Percentiles rank a stretch among this genome's conserved stretches.
Evolutionary conservation across 345 rosid genomes (phyloP).

Genomic region (Rhizophora mangle): DNA sequence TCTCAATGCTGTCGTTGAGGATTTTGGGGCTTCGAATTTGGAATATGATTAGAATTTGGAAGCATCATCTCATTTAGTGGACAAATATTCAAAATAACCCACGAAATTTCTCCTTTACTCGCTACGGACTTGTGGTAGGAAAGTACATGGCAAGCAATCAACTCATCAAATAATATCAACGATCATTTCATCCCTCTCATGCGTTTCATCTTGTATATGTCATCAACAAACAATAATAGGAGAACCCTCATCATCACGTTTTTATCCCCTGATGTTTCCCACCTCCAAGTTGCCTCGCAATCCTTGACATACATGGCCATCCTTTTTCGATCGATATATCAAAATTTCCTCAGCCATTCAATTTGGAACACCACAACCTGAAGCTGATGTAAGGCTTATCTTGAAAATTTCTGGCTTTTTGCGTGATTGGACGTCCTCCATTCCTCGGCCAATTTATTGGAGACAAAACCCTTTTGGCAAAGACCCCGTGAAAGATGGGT

Average conservation of each 20-base stretch:
- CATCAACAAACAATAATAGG: slow-evolving; percentile 2
- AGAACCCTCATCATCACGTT: neutral
- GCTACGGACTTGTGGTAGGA: too few relatives aligned
- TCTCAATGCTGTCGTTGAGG: too few relatives aligned
- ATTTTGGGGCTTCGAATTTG: too few relatives aligned
- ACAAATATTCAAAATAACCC: too few relatives aligned
- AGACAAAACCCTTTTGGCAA: neutral
- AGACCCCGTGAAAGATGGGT: neutral
- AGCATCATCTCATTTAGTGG: too few relatives aligned
- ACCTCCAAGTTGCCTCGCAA: neutral
- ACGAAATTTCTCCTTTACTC: too few relatives aligned
- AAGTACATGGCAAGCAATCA: too few relatives aligned
- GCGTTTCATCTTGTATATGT: neutral
- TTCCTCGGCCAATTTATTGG: slow-evolving; percentile 7
- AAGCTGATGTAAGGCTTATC: slow-evolving; percentile 22
- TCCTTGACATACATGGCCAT: too few relatives aligned
- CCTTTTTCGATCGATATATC: neutral
- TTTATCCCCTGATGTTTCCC: neutral
- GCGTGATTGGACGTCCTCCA: slow-evolving; percentile 13
- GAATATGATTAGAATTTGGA: too few relatives aligned
- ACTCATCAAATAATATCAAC: too few relatives aligned
- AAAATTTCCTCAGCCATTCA: slow-evolving; percentile 8
- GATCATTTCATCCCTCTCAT: too few relatives aligned
- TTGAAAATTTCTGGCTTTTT: neutral
- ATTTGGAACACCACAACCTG: slow-evolving; percentile 6